These are phyloP conservation scores for Claviceps purpurea DNA, from an alignment of 2,329 filamentous ascomycete genomes.

Conservation along the genomic window DNA sequence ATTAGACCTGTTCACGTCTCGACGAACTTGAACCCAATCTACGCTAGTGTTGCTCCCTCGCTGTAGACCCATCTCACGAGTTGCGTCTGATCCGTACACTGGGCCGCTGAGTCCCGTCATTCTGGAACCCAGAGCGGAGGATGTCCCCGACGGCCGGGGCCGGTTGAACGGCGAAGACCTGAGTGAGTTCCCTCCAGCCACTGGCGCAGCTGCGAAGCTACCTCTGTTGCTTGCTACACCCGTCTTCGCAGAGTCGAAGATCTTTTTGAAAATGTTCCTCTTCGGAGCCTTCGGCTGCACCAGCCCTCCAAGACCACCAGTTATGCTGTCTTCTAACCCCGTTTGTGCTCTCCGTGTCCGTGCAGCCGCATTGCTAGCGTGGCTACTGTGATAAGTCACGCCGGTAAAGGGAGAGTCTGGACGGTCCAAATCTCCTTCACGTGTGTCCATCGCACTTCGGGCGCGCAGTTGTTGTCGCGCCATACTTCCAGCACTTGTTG, in stretches of 20 bases:
- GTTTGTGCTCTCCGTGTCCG: constrained; percentile 49
- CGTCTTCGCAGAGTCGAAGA: constrained; percentile 87
- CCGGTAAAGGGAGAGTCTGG: constrained; percentile 58
- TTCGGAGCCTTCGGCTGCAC: constrained; percentile 64
- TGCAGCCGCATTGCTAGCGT: constrained; percentile 42
- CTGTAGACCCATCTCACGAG: constrained; percentile 57
- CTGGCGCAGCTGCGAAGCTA: constrained; percentile 52
- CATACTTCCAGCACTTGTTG: constrained; percentile 88
- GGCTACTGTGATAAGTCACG: constrained; percentile 83
- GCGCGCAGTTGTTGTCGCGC: constrained; percentile 59
- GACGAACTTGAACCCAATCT: constrained; percentile 95
- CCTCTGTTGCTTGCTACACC: constrained; percentile 81
- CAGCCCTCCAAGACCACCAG: constrained; percentile 65
- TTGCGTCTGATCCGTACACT: constrained; percentile 33
- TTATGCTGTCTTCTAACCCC: constrained; percentile 51
- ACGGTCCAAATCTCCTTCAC: constrained; percentile 40
- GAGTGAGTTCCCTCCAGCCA: constrained; percentile 29
- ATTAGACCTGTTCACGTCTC: constrained; percentile 91
- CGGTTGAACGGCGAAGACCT: constrained; percentile 30
- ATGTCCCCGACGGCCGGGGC: constrained; percentile 20
- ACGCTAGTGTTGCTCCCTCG: constrained; percentile 32
- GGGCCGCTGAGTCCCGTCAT: constrained; percentile 22
- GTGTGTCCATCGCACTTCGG: constrained; percentile 51
- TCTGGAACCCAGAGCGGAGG: constrained; percentile 32
- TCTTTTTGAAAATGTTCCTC: constrained; percentile 88